phyloP scores from a whole-genome alignment of 352 stramenopile species.

The Phytophthora pinifolia region DNA sequence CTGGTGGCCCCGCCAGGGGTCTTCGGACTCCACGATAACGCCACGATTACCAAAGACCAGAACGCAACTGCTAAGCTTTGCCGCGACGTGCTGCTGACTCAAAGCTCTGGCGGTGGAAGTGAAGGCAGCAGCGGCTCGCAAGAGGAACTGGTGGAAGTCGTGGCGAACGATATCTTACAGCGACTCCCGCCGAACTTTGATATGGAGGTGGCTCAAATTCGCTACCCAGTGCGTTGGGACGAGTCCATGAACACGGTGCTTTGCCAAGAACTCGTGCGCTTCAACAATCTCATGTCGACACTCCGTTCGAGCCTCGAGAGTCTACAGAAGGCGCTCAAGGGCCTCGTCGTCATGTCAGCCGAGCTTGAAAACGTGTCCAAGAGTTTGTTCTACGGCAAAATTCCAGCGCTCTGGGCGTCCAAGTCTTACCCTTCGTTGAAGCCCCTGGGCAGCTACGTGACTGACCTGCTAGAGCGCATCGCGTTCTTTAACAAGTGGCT shows the following conservation, averaged over 20 bases:
- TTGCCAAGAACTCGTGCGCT: constrained; percentile 93
- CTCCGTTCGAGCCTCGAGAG: constrained; percentile 86
- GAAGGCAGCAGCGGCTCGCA: constrained; percentile 73
- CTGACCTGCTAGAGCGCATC: constrained; percentile 91
- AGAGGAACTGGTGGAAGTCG: constrained; percentile 87
- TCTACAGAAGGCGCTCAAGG: constrained; percentile 90
- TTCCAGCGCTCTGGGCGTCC: constrained; percentile 88
- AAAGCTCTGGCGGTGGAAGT: constrained; percentile 72
- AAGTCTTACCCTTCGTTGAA: constrained; percentile 94
- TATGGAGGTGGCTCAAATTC: constrained; percentile 92
- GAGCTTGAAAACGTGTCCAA: constrained; percentile 93
- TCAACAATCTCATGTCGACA: constrained; percentile 92
- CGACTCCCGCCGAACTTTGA: constrained; percentile 91
- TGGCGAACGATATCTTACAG: constrained; percentile 86
- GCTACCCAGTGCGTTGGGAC: constrained; percentile 91
- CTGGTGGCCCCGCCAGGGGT: constrained; percentile 88
- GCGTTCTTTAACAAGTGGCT: constrained; percentile 92
- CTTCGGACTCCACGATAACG: constrained; percentile 94
- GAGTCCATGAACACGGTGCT: constrained; percentile 95
- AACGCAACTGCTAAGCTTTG: constrained; percentile 95
- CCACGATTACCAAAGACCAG: constrained; percentile 94
- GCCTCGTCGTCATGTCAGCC: constrained; percentile 93
- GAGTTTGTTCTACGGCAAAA: constrained; percentile 92
- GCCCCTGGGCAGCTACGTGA: constrained; percentile 90
- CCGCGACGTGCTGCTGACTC: constrained; percentile 90